phyloP scores from a whole-genome alignment of 1,284 basidiomycete species.

The Apiotrichum sp. region DNA sequence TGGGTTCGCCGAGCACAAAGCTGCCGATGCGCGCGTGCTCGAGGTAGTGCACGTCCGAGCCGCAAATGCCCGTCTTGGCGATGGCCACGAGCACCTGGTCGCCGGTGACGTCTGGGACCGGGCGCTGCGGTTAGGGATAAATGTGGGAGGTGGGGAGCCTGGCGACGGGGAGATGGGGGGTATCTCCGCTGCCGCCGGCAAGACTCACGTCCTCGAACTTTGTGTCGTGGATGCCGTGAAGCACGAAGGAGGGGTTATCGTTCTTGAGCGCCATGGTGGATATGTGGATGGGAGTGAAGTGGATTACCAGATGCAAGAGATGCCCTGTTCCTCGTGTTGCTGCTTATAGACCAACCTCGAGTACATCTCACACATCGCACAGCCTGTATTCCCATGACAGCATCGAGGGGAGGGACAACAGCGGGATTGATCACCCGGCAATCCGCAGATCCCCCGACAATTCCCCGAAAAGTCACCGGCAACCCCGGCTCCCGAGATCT shows the following conservation, averaged over 20 bases:
- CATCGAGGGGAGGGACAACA: not conserved
- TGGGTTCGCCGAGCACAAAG: slow-evolving; percentile 44
- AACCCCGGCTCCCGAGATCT: not conserved
- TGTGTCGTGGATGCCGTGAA: slow-evolving; percentile 44
- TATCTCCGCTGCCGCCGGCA: too few relatives aligned
- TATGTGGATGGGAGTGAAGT: not conserved
- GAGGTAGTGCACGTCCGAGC: slow-evolving; percentile 64
- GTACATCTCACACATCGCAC: too few relatives aligned
- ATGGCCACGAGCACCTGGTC: slow-evolving; percentile 83
- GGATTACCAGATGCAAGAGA: not conserved
- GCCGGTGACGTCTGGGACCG: slow-evolving; percentile 66
- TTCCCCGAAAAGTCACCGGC: not conserved
- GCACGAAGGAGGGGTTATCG: slow-evolving; percentile 45
- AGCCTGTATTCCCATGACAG: too few relatives aligned
- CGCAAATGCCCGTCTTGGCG: slow-evolving; percentile 91
- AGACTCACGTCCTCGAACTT: slow-evolving; percentile 47
- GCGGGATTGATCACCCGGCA: too few relatives aligned
- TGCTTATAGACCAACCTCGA: too few relatives aligned
- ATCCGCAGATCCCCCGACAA: not conserved
- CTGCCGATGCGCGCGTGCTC: slow-evolving; percentile 41
- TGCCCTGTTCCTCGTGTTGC: too few relatives aligned
- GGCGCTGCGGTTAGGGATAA: slow-evolving; percentile 49
- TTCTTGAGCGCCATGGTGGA: slow-evolving; percentile 15
- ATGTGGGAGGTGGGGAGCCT: not conserved
- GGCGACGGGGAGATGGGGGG: too few relatives aligned